These are phyloP conservation scores for Astrothelium macrocarpum DNA, from an alignment of 495 filamentous ascomycete species.

Conservation along the genomic window DNA sequence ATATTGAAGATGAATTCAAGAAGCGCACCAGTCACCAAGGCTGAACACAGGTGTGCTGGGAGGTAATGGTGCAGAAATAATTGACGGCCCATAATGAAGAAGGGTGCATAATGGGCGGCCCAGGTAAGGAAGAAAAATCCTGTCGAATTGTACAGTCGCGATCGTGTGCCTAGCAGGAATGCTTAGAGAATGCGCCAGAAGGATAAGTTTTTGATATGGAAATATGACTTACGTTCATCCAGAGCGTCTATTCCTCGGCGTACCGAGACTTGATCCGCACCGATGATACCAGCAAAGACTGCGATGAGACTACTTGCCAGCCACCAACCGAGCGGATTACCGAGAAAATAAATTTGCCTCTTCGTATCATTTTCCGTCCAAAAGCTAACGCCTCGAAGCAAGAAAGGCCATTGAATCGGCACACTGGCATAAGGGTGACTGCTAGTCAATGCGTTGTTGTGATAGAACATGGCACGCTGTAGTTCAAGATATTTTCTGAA, in stretches of 20 bases:
- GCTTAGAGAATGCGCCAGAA: background rate
- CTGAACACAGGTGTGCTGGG: slow-evolving; percentile 81
- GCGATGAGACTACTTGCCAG: slow-evolving; percentile 82
- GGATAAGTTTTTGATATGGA: background rate
- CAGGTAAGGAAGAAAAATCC: slow-evolving; percentile 94
- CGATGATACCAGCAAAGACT: slow-evolving; percentile 85
- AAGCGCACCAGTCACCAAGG: slow-evolving; percentile 90
- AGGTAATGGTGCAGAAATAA: slow-evolving; percentile 73
- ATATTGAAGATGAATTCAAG: slow-evolving; percentile 94
- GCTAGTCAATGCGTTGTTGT: slow-evolving; percentile 95
- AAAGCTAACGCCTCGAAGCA: slow-evolving; percentile 94
- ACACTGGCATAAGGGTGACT: slow-evolving; percentile 91
- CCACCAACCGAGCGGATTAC: slow-evolving; percentile 98
- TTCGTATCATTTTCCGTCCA: slow-evolving; percentile 96
- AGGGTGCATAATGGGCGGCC: slow-evolving; percentile 65
- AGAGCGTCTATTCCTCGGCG: slow-evolving; percentile 87
- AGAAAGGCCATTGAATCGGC: slow-evolving; percentile 96
- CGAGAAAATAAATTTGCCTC: slow-evolving; percentile 97
- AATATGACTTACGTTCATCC: slow-evolving; percentile 68
- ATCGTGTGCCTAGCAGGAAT: slow-evolving; percentile 58
- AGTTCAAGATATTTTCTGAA: slow-evolving; percentile 91
- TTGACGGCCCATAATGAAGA: slow-evolving; percentile 68
- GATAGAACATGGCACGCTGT: slow-evolving; percentile 96
- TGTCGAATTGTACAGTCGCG: slow-evolving; percentile 92
- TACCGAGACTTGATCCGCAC: slow-evolving; percentile 84